Base-by-base conservation (phyloP, 2,329 filamentous ascomycete species). In the Botryotinia calthae region DNA sequence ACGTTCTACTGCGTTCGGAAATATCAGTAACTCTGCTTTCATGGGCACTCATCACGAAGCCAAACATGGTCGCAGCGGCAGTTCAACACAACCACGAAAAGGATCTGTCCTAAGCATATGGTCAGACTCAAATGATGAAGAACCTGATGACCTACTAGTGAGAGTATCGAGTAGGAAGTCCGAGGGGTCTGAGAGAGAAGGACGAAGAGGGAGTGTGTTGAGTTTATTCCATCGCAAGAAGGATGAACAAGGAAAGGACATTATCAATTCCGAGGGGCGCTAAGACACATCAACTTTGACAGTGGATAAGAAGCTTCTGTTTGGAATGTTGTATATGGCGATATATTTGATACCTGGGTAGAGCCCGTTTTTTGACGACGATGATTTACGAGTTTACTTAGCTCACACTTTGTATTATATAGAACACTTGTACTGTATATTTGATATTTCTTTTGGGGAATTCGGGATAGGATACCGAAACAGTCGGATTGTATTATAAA, bases 81-180 rank as follows among this genome's bases (percentile, higher is more conserved):
- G 54, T 44, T 51, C 70, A 16, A 28, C 8, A 16, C 42, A 63
- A 20, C 40, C 31, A 25, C 28, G 71, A 28, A 48, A 70, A 12
- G 71, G 71, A 18, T 69, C 64, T 5, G 44, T 72, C 31, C 20
- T 72, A 25, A 72, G 71, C 51, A 10, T 72, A 4, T 72, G 71
- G 71, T 59, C 64, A 14, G 63, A 66, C 4, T 56, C 64, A 0
- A 61, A 59, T n/a, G 71, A 72, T 34, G 71, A 72, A 20, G 65
- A 69, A n/a, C 42, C 61, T 0, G 54, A 72, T 37, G 7, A 69
- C 9, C 42, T 14, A 0, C 20, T 72, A 8, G 54, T 42, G 14
- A 61, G 71, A 44, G 34, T 72, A 25, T 72, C 71, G 9, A 72
- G 65, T 31, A 48, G 58, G 8, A 72, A 54, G 56, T 46, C 54